phyloP scores from a whole-genome alignment of 306 rosid genomes.

The Hippophae gyantsensis region DNA sequence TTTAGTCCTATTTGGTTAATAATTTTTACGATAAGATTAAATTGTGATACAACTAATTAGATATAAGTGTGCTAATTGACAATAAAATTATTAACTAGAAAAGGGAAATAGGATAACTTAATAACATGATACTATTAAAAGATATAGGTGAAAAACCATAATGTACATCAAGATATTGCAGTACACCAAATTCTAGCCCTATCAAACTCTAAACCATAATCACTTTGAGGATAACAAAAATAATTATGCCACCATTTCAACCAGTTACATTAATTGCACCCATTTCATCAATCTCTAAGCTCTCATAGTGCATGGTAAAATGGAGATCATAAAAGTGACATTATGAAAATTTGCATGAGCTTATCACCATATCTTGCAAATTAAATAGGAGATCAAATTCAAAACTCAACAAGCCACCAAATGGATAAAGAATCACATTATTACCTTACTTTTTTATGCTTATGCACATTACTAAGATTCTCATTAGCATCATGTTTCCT shows the following conservation, averaged over 20 bases:
- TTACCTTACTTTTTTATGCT: conserved; percentile 98
- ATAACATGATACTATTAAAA: no score
- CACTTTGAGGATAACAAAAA: conserved; percentile 48
- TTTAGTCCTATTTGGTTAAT: no score
- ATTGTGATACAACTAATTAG: no score
- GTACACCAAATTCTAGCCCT: conserved; percentile 42
- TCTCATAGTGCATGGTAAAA: conserved; percentile 52
- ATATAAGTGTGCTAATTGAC: neutral
- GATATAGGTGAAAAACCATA: conserved; percentile 6
- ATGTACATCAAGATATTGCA: conserved; percentile 63
- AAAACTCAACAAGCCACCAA: neutral
- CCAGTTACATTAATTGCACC: conserved; percentile 84
- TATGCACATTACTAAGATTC: conserved; percentile 71
- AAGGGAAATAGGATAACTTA: neutral
- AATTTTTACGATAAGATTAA: no score
- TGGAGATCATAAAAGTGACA: conserved; percentile 12
- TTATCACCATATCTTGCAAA: neutral
- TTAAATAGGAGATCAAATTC: neutral
- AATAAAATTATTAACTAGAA: neutral
- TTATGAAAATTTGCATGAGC: conserved; percentile 4
- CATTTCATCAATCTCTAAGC: conserved; percentile 77
- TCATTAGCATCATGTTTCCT: conserved; percentile 98
- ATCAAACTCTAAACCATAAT: conserved; percentile 52
- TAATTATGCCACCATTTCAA: conserved; percentile 41
- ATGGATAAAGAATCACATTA: conserved; percentile 11